A percentile compares a stretch with the other conserved stretches of the same genome.
Conservation (phyloP, 129 eudicot species). For the Flaveria ramosissima region DNA sequence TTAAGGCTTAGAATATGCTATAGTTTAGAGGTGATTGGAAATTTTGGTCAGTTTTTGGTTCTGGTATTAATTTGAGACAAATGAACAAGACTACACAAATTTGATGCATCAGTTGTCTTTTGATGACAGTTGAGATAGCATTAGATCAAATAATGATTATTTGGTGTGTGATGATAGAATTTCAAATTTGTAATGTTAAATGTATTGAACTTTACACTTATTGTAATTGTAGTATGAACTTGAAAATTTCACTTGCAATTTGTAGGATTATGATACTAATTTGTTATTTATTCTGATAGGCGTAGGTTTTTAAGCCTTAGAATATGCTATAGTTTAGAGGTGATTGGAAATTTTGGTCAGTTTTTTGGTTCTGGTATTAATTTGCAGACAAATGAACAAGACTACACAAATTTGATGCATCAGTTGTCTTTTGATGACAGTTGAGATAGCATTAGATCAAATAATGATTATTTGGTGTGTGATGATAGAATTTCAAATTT, state of each 20-base stretch:
- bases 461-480: background rate
- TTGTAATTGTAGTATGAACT: background rate
- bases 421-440: conserved; percentile 2
- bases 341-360: conserved; percentile 11
- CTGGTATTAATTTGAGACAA: conserved; percentile 6
- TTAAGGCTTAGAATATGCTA: background rate
- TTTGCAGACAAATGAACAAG: background rate
- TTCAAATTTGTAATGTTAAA: background rate
- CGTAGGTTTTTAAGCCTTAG: conserved; percentile 17
- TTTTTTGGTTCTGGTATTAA: conserved; percentile 8
- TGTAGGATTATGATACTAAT: conserved; percentile 20
- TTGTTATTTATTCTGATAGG: background rate
- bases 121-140: background rate
- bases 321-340: background rate
- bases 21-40: conserved; percentile 8
- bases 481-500: background rate
- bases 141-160: background rate
- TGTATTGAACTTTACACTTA: background rate
- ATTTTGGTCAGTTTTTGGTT: conserved; percentile 14
- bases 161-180: background rate
- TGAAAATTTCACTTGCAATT: background rate
- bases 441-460: background rate
- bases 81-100: background rate
- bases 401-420: conserved; percentile 2
- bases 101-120: conserved; percentile 8